Base-by-base conservation (phyloP, 73 alveolate species). In the Stentor roeselii region DNA sequence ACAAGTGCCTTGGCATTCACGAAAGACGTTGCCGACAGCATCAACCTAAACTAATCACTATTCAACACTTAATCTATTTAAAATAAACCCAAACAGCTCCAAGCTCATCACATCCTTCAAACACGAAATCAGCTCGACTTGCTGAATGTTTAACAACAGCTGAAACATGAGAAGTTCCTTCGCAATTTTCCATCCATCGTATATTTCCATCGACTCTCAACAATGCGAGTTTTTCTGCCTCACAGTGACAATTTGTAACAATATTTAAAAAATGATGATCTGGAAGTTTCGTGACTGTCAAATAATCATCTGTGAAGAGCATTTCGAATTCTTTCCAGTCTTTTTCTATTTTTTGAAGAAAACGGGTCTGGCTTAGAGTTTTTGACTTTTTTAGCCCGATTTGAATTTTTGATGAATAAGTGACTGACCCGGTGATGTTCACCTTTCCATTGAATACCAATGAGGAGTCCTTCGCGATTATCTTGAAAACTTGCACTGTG, bases 1-100 rank as follows among this genome's bases (percentile, higher is more conserved):
- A 94, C 98, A 34, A 85, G 96, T 59, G 87, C 95, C 1, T 50
- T 88, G 38, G 94, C 96, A 21, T 89, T 94, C 40, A 86, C 97
- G 40, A 92, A 92, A 40, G 87, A 94, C 59, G 78, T 92, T 36
- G 89, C 78, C 3, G 78, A 87, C 59, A 60, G 86, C 37, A 87
- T 88, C 14, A 3, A 76, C 21, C 76, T 42, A n/a, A n/a, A n/a
- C n/a, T n/a, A n/a, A n/a, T n/a, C n/a, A n/a, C n/a, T n/a, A n/a
- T n/a, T n/a, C n/a, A n/a, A n/a, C n/a, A n/a, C n/a, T n/a, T n/a
- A n/a, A n/a, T n/a, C n/a, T n/a, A n/a, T n/a, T n/a, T n/a, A n/a
- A n/a, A n/a, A n/a, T n/a, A n/a, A n/a, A n/a, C n/a, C n/a, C n/a
- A n/a, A n/a, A n/a, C n/a, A n/a, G n/a, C n/a, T n/a, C n/a, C n/a